phyloP scores from a whole-genome alignment of 1,284 basidiomycete genomes.

The Trametes polyzona region DNA sequence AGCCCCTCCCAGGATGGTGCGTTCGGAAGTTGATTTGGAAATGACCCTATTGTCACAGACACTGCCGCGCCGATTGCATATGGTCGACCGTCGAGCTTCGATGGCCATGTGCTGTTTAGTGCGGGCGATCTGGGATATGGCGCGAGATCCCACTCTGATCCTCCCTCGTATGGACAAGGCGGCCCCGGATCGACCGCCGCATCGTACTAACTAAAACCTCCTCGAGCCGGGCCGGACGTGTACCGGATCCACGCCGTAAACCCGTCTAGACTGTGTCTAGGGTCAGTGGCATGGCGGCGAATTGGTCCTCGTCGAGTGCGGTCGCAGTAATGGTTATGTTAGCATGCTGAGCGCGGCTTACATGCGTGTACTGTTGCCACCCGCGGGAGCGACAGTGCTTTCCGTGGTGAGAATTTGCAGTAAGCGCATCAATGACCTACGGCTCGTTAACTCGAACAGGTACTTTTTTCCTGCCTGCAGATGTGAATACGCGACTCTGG shows the following conservation, averaged over 20 bases:
- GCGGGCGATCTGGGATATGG: conserved; percentile 1
- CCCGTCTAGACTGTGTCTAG: background rate
- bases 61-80: background rate
- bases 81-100: background rate
- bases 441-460: too few relatives aligned
- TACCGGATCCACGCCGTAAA: background rate
- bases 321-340: background rate
- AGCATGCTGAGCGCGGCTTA: background rate
- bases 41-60: background rate
- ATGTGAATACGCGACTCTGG: too few relatives aligned
- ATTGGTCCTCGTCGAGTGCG: too few relatives aligned
- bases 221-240: conserved; percentile 20
- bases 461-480: too few relatives aligned
- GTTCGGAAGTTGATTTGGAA: background rate
- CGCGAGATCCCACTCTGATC: too few relatives aligned
- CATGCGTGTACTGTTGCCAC: background rate
- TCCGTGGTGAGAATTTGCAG: too few relatives aligned
- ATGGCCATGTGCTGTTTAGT: too few relatives aligned
- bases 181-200: conserved; percentile 7
- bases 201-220: conserved; percentile 4
- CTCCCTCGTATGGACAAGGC: background rate
- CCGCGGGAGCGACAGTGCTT: background rate
- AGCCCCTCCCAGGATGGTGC: background rate
- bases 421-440: too few relatives aligned
- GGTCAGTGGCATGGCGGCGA: too few relatives aligned